These are phyloP conservation scores for Iberis pinnata DNA, from an alignment of 345 rosid genomes.

Conservation along the genomic window DNA sequence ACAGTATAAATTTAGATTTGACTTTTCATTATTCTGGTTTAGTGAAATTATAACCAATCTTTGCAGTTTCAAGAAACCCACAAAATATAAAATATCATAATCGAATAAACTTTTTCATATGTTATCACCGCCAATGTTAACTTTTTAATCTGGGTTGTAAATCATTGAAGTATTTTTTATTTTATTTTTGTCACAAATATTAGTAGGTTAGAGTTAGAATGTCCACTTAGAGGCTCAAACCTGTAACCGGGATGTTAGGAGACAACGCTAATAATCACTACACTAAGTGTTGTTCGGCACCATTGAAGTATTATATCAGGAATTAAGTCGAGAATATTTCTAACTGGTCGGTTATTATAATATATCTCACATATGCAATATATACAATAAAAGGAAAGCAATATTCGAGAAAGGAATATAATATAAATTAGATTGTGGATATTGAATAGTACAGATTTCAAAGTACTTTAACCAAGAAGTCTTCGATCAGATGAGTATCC, in stretches of 20 bases:
- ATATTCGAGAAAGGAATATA: neutral
- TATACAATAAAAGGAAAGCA: slow-evolving; percentile 3
- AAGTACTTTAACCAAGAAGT: too few species aligned
- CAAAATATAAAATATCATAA: slow-evolving; percentile 7
- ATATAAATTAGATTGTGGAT: too few species aligned
- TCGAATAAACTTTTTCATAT: neutral
- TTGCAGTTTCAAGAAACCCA: slow-evolving; percentile 12
- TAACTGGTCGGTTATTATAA: neutral
- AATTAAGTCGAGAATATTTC: slow-evolving; percentile 12
- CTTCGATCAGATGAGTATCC: too few species aligned
- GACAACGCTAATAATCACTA: too few species aligned
- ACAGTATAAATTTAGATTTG: slow-evolving; percentile 2
- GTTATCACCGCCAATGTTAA: slow-evolving; percentile 1
- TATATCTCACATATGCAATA: neutral
- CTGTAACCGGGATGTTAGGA: too few species aligned
- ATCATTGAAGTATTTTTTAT: slow-evolving; percentile 13
- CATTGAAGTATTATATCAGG: too few species aligned
- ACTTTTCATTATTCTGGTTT: slow-evolving; percentile 11
- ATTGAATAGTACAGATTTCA: too few species aligned
- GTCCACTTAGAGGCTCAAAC: too few species aligned
- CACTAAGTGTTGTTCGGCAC: too few species aligned
- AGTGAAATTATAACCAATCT: slow-evolving; percentile 4
- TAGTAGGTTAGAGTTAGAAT: too few species aligned
- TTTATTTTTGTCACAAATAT: too few species aligned
- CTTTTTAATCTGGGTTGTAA: slow-evolving; percentile 11